Evolutionary conservation across 169 alveolate genomes (phyloP).

Genomic region (Plasmodium sp.): DNA sequence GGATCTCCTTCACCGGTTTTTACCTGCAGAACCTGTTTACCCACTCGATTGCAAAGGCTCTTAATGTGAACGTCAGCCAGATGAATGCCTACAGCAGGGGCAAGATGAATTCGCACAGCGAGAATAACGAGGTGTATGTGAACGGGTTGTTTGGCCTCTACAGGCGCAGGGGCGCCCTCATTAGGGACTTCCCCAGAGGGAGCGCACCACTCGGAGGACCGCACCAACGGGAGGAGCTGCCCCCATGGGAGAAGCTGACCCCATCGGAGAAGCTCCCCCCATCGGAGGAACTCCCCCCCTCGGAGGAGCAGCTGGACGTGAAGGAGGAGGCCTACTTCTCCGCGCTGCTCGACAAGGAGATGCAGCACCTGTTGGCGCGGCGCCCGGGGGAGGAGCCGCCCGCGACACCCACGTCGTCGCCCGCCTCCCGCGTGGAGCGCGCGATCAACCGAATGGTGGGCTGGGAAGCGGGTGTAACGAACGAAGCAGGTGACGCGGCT

Average conservation of each 20-base stretch:
- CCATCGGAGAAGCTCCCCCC: background rate
- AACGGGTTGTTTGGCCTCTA: background rate
- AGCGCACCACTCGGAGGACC: background rate
- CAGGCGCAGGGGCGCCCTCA: background rate
- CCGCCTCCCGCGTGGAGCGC: background rate
- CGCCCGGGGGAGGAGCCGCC: background rate
- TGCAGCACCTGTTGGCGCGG: background rate
- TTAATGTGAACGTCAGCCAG: background rate
- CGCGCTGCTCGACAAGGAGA: conserved; percentile 2
- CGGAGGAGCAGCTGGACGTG: background rate
- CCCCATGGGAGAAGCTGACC: background rate
- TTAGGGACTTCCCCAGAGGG: background rate
- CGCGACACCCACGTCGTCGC: background rate
- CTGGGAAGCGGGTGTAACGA: background rate
- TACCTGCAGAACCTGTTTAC: conserved; percentile 79
- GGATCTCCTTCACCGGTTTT: conserved; percentile 80
- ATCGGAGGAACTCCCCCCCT: background rate
- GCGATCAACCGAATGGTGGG: background rate
- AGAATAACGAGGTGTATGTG: background rate
- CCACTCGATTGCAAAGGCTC: conserved; percentile 64
- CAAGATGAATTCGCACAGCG: background rate
- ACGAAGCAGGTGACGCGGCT: background rate
- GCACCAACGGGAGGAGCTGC: background rate
- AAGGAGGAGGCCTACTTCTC: background rate
- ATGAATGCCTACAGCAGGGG: conserved; percentile 8